Evolutionary conservation across 164 flowering plant species (phyloP).

Genomic region (Vitis labrusca): DNA sequence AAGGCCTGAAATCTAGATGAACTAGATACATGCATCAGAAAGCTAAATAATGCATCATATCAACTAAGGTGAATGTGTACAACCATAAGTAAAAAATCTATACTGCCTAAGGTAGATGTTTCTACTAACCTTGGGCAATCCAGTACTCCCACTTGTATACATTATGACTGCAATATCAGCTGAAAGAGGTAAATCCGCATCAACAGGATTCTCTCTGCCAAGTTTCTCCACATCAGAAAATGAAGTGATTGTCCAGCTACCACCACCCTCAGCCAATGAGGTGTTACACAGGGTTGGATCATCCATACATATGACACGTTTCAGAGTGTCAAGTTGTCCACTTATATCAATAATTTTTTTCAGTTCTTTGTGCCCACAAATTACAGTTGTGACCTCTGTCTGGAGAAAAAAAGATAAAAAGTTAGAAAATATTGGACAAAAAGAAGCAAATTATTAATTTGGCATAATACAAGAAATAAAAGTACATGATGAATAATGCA

Average conservation of each 20-base stretch:
- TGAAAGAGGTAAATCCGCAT: conserved; percentile 69
- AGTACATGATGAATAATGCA: no score
- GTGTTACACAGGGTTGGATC: conserved; percentile 49
- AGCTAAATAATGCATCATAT: no score
- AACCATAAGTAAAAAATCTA: not conserved
- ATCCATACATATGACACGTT: conserved; percentile 81
- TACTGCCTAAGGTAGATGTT: not conserved
- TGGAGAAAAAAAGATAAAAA: conserved; percentile 25
- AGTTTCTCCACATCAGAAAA: conserved; percentile 63
- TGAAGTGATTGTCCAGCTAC: conserved; percentile 53
- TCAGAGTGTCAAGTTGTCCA: conserved; percentile 86
- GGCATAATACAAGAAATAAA: no score
- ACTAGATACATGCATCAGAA: no score
- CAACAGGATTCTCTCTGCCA: conserved; percentile 69
- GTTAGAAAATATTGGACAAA: not conserved
- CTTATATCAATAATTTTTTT: conserved; percentile 70
- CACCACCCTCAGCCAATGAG: conserved; percentile 35
- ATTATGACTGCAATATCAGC: conserved; percentile 95
- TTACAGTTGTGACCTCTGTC: conserved; percentile 97
- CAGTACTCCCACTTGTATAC: conserved; percentile 99
- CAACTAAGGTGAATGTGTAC: no score
- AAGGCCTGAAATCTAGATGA: no score
- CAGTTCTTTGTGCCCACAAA: conserved; percentile 87
- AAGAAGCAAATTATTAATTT: not conserved
- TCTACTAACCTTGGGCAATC: conserved; percentile 87